Evolutionary conservation across 805 yeast species (phyloP), one percentile per base, ranked within the genome.

Genomic region (Kluyveromyces nonfermentans): DNA sequence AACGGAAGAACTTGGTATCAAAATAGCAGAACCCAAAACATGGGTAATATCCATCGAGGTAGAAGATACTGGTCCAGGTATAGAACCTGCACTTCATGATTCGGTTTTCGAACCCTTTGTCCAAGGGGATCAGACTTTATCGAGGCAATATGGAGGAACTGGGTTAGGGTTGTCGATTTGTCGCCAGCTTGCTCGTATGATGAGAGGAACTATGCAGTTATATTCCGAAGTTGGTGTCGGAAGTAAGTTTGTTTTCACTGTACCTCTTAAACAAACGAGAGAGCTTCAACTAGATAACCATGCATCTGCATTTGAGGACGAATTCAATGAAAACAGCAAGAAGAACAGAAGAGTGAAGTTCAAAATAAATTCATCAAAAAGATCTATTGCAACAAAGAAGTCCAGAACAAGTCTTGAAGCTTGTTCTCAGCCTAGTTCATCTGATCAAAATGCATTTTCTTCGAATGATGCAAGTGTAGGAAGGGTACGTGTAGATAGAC

Each of bases 31-130:
- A 0, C 55, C 57, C 8, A 67, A 59, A 36, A 60, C 57, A 4
- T 68, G 69, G 71, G 72, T 65, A 0, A 60, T 69, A 37, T 36
- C 54, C 49, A 75, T 89, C 40, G 78, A 78, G 46, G 96, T 90
- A 10, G 73, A 72, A 32, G 98, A 90, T 60, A 86, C 95, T 0
- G 97, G 98, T 3, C 89, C 97, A 0, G 98, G 98, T 47, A 89
- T 90, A 42, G 94, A 86, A 34, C 79, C 82, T 12, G 78, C 81
- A 1, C 63, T 88, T 43, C 96, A 85, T 56, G 79, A 79, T 36
- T 78, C 83, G 48, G 94, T 90, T 1, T 90, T 90, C 62, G 97
- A 93, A 56, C 97, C 97, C 1, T 90, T 90, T 68, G 88, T 89
- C 16, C 98, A 90, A 66, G 98, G 97, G 42, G 97, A 90, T 57